A percentile compares a stretch with the other conserved stretches of the same genome.
phyloP scores from a whole-genome alignment of 345 rosid genomes.

The Brassica cretica region DNA sequence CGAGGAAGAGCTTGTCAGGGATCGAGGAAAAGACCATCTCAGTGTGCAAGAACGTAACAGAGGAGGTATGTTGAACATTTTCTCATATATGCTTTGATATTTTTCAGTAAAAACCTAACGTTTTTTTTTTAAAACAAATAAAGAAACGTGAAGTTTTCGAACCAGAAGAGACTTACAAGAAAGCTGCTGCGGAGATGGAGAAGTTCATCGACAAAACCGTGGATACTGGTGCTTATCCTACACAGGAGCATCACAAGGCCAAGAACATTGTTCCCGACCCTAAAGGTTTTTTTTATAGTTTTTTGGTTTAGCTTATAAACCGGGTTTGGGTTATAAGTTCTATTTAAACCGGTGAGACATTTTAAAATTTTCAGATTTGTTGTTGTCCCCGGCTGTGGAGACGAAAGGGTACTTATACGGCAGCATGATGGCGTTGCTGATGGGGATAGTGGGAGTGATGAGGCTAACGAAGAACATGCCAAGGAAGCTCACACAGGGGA shows the following conservation, averaged over 20 bases:
- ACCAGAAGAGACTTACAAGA: conserved; percentile 22
- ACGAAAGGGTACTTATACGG: conserved; percentile 38
- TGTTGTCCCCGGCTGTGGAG: conserved; percentile 21
- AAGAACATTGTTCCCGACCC: conserved; percentile 4
- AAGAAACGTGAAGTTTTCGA: conserved; percentile 30
- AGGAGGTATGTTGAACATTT: conserved; percentile 18
- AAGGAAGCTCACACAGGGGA: conserved; percentile 41
- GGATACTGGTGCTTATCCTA: conserved; percentile 43
- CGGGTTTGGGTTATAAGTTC: neutral
- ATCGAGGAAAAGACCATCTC: conserved; percentile 57
- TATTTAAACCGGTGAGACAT: neutral
- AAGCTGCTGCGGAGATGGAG: conserved; percentile 33
- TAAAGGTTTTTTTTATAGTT: conserved; percentile 20
- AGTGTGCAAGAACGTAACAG: conserved; percentile 24
- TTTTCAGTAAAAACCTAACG: neutral
- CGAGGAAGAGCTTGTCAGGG: conserved; percentile 45
- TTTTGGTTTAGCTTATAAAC: neutral
- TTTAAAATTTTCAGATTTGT: conserved; percentile 8
- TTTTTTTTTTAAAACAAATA: neutral
- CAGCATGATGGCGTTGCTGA: conserved; percentile 58
- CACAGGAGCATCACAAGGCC: conserved; percentile 23
- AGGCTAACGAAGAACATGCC: conserved; percentile 63
- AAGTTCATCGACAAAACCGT: conserved; percentile 48
- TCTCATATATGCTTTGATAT: neutral
- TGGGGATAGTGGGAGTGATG: conserved; percentile 62